Evolutionary conservation across 148 eudicot genomes (phyloP), one percentile per base, ranked within the genome.

Genomic region (Fallopia convolvulus): DNA sequence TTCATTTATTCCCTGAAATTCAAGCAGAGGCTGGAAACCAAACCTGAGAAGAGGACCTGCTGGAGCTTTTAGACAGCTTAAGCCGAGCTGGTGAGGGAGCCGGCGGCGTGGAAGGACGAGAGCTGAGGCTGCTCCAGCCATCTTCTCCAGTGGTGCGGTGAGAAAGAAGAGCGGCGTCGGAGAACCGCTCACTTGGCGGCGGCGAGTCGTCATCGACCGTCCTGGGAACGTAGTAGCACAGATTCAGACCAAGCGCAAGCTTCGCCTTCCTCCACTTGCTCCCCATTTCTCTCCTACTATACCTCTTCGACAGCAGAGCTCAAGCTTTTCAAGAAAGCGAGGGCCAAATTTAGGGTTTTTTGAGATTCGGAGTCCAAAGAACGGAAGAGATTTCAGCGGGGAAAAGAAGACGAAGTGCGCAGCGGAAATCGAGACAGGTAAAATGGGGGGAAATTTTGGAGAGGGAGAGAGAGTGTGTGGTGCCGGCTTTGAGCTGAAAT

Each of bases 221-320:
- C 48, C 80, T 76, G 0, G 94, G 89, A 14, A 88, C 85, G 70
- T 85, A 83, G 36, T 86, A 85, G 78, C 94, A 90, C 53, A 83
- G 66, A 46, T 86, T 86, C 58, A 88, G 79, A 17, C 89, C 88
- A 11, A 92, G 74, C n/a, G 91, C 92, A 47, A 83, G 77, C 82
- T 90, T 90, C 13, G 81, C 90, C 58, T 89, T 92, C 78, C 88
- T 86, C 97, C 97, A 92, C 83, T 85, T 87, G 79, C 92, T 92
- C 10, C 71, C 89, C 92, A 86, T 87, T 77, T 49, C 68, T n/a
- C 77, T 70, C 58, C 32, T 39, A 3, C 12, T 36, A 36, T 36
- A 26, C 21, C 23, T 20, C n/a, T 14, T 26, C 68, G 68, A 60
- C 13, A 42, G 26, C 63, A 17, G 26, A 56, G 9, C n/a, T 56